Conservation (phyloP, 179 eudicot genomes). For the Nepenthes alata region DNA sequence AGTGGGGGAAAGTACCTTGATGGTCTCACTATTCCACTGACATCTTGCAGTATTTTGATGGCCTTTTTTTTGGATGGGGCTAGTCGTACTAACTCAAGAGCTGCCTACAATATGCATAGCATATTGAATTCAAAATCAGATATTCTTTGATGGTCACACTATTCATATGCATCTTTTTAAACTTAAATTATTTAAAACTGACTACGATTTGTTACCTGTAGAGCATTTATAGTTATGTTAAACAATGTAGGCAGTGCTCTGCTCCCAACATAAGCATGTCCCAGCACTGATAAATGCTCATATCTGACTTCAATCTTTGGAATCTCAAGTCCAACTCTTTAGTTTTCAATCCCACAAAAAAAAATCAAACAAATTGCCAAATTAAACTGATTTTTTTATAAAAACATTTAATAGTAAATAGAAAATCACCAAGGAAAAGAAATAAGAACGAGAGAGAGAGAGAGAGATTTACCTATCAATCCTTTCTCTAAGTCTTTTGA, state of each 20-base stretch:
- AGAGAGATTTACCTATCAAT: conserved; percentile 41
- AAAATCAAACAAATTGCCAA: background rate
- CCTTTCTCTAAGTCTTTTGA: conserved; percentile 46
- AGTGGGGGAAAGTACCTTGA: conserved; percentile 31
- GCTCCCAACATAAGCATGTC: conserved; percentile 54
- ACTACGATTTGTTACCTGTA: conserved; percentile 35
- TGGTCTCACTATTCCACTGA: conserved; percentile 50
- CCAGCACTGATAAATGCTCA: conserved; percentile 55
- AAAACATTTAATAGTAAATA: background rate
- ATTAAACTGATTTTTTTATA: background rate
- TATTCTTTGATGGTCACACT: no score
- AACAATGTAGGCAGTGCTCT: conserved; percentile 72
- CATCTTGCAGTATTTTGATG: conserved; percentile 44
- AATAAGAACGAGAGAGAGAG: background rate
- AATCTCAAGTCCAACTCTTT: conserved; percentile 63
- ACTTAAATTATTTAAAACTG: background rate
- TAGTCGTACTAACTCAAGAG: conserved; percentile 29
- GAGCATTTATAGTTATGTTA: conserved; percentile 39
- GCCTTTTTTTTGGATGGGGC: conserved; percentile 43
- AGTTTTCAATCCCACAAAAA: background rate
- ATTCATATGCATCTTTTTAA: no score
- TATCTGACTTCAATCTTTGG: conserved; percentile 72
- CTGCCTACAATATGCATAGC: conserved; percentile 19
- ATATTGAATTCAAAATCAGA: background rate
- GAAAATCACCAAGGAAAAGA: background rate